Conservation (phyloP, 2,329 filamentous ascomycete genomes). For the Fusarium anthophilum region DNA sequence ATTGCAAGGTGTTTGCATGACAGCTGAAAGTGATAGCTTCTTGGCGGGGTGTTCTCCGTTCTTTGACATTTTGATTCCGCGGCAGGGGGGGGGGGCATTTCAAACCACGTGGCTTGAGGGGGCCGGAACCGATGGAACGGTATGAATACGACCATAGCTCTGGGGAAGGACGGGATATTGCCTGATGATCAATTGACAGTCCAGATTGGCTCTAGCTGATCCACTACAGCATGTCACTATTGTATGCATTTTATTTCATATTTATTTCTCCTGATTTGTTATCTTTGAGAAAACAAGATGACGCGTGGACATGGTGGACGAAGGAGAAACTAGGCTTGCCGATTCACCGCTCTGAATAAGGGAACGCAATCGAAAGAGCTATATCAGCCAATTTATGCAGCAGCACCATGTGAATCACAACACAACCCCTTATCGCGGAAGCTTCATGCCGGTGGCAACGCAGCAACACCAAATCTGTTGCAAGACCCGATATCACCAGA, state of each 20-base stretch:
- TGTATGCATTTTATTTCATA: background rate
- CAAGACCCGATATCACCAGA: background rate
- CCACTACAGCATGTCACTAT: background rate
- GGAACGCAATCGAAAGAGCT: background rate
- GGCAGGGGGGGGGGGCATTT: background rate
- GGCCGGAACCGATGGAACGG: background rate
- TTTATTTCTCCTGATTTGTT: background rate
- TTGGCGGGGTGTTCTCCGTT: background rate
- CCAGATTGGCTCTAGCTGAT: background rate
- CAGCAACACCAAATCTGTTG: background rate
- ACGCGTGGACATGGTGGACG: too few relatives aligned
- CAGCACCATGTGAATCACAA: background rate
- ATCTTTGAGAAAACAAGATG: rapidly evolving
- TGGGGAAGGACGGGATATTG: background rate
- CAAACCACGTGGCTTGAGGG: background rate
- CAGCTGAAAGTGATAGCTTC: background rate
- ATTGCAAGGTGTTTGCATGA: background rate
- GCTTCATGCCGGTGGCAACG: background rate
- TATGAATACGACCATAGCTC: conserved; percentile 1
- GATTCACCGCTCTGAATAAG: too few relatives aligned
- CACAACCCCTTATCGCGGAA: background rate
- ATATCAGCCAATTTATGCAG: background rate
- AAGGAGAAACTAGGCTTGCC: background rate
- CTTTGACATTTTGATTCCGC: background rate
- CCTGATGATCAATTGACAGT: background rate